Conservation (phyloP, 306 rosid genomes). For the Heteromeles arbutifolia region DNA sequence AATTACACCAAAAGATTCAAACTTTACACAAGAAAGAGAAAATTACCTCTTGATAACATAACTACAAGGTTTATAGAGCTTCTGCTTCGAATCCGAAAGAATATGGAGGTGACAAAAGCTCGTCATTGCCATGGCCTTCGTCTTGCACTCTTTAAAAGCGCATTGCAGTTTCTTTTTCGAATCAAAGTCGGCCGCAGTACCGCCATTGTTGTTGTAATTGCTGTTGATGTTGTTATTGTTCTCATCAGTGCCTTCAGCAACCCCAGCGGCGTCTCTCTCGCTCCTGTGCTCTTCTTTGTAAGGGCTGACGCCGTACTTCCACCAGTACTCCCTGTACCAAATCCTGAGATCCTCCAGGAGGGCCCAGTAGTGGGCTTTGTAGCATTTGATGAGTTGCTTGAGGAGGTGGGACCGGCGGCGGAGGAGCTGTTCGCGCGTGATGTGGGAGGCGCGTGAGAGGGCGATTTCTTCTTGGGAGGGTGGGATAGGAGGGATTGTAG, state of each 20-base stretch:
- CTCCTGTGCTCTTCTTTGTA: slow-evolving; percentile 39
- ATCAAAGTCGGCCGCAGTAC: not conserved
- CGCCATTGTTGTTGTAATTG: not conserved
- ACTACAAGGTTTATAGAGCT: slow-evolving; percentile 55
- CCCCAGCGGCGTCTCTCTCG: slow-evolving; percentile 5
- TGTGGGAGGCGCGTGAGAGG: not conserved
- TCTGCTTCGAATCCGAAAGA: slow-evolving; percentile 59
- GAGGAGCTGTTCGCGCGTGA: slow-evolving; percentile 13
- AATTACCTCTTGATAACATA: slow-evolving; percentile 48
- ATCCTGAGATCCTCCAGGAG: slow-evolving; percentile 51
- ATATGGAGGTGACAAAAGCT: slow-evolving; percentile 59
- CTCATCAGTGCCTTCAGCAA: not conserved
- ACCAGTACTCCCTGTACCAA: slow-evolving; percentile 48
- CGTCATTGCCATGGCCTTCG: slow-evolving; percentile 61
- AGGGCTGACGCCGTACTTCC: slow-evolving; percentile 73
- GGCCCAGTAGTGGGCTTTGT: slow-evolving; percentile 48
- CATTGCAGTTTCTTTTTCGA: slow-evolving; percentile 17
- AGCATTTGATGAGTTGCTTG: slow-evolving; percentile 30
- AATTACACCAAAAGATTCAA: not conserved
- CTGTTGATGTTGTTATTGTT: not conserved
- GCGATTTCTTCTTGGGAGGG: not conserved
- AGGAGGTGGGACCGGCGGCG: slow-evolving; percentile 23
- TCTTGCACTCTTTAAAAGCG: slow-evolving; percentile 40
- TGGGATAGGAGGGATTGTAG: not conserved
- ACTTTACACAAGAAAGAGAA: not conserved